Conservation (phyloP, 495 filamentous ascomycete species). For the Podospora tetraspora region DNA sequence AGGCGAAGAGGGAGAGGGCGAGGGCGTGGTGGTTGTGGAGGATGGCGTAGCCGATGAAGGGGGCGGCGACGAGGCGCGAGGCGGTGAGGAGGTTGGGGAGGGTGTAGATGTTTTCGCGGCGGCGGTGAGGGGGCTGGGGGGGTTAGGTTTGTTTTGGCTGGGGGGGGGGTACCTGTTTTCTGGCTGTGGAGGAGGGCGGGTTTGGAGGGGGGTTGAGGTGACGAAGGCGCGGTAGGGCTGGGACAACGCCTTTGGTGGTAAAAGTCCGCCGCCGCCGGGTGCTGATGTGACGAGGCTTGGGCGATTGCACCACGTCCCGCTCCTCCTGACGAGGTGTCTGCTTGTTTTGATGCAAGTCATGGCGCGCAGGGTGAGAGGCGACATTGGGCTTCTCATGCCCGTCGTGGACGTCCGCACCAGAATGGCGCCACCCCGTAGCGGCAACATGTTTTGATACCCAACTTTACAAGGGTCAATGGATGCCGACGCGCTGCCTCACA, state of each 20-base stretch:
- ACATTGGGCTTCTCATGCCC: not conserved
- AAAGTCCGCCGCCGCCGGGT: not conserved
- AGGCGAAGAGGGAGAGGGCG: constrained; percentile 80
- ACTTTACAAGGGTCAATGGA: not conserved
- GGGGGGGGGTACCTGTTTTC: not conserved
- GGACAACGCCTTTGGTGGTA: not conserved
- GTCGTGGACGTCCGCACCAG: not conserved
- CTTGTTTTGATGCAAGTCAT: not conserved
- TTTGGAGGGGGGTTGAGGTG: not conserved
- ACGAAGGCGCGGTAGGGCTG: not conserved
- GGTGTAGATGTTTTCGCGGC: constrained; percentile 85
- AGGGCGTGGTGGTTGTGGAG: constrained; percentile 71
- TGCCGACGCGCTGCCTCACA: not conserved
- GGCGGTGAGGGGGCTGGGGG: not conserved
- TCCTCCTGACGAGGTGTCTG: not conserved
- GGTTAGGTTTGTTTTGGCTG: not conserved
- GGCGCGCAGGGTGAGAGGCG: not conserved
- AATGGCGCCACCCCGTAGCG: not conserved
- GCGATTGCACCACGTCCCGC: not conserved
- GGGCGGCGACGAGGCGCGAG: constrained; percentile 76
- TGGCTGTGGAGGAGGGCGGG: not conserved
- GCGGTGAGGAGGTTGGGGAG: constrained; percentile 89
- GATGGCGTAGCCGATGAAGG: constrained; percentile 83
- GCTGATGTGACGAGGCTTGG: not conserved
- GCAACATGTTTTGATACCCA: not conserved